phyloP scores from a whole-genome alignment of 2,329 filamentous ascomycete genomes.

The Fusarium multiceps region DNA sequence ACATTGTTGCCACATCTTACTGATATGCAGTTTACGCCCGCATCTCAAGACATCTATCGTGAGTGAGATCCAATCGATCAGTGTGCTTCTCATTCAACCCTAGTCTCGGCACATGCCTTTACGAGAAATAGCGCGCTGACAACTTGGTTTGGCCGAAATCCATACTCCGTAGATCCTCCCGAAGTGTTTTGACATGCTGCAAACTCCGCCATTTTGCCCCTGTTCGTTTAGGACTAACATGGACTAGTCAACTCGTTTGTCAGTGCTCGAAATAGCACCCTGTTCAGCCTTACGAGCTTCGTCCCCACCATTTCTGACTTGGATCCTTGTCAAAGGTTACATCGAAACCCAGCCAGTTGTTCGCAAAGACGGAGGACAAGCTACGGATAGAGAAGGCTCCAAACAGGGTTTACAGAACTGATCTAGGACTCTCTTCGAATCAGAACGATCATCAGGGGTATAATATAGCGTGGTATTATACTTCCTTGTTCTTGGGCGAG shows the following conservation, averaged over 20 bases:
- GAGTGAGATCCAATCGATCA: constrained; percentile 5
- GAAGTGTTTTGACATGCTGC: constrained; percentile 14
- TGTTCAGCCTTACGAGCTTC: constrained; percentile 46
- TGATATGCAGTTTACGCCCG: constrained; percentile 3
- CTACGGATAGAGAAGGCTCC: constrained; percentile 21
- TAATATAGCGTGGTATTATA: constrained; percentile 19
- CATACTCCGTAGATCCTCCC: constrained; percentile 19
- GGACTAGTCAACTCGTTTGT: constrained; percentile 9
- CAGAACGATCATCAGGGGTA: constrained; percentile 5
- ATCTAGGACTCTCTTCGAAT: constrained; percentile 4
- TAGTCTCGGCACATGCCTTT: constrained; percentile 33
- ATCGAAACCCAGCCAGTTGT: constrained; percentile 9
- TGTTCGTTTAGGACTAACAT: constrained; percentile 17
- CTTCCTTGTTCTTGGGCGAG: neutral
- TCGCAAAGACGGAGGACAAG: constrained; percentile 16
- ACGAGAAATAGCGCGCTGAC: constrained; percentile 26
- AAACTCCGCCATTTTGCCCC: constrained; percentile 28
- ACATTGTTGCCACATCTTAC: neutral
- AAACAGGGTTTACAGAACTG: neutral
- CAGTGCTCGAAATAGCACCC: constrained; percentile 34
- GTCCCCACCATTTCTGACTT: constrained; percentile 36
- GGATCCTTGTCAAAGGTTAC: constrained; percentile 33
- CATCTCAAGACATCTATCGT: constrained; percentile 12
- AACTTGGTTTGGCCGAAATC: constrained; percentile 4
- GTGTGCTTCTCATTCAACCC: constrained; percentile 8